Conservation (phyloP, 2,329 filamentous ascomycete genomes). For the Juglanconis juglandina region DNA sequence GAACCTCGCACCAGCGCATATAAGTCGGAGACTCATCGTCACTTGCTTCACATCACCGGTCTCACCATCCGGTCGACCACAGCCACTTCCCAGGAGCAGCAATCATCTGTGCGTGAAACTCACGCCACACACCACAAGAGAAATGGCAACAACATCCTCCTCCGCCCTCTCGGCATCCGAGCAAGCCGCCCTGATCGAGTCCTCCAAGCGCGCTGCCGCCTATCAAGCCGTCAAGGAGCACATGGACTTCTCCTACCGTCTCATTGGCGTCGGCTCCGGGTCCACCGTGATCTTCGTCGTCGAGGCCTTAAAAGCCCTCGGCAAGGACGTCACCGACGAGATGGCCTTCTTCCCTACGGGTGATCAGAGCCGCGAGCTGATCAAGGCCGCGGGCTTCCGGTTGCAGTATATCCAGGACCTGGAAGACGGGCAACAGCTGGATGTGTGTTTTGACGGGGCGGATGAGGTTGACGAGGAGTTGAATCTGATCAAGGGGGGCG, state of each 20-base stretch:
- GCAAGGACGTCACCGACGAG: slow-evolving; percentile 46
- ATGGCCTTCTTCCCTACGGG: slow-evolving; percentile 93
- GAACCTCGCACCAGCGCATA: not conserved
- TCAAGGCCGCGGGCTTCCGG: slow-evolving; percentile 72
- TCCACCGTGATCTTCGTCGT: slow-evolving; percentile 83
- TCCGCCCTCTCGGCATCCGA: slow-evolving; percentile 24
- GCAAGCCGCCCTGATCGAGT: slow-evolving; percentile 52
- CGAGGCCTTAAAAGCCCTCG: slow-evolving; percentile 68
- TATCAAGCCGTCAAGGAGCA: slow-evolving; percentile 71
- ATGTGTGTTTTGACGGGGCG: slow-evolving; percentile 93
- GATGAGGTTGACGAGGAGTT: slow-evolving; percentile 94
- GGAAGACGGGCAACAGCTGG: slow-evolving; percentile 57
- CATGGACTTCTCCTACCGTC: slow-evolving; percentile 59
- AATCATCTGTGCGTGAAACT: not conserved
- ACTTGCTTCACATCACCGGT: not conserved
- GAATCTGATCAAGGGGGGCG: slow-evolving; percentile 97
- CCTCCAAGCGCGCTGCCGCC: slow-evolving; percentile 72
- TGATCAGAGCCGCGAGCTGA: slow-evolving; percentile 83
- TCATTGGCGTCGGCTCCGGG: slow-evolving; percentile 76
- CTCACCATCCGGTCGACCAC: not conserved
- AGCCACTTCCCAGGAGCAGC: not conserved
- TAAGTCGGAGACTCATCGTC: slow-evolving; percentile 7
- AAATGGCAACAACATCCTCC: slow-evolving; percentile 33
- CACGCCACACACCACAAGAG: slow-evolving; percentile 18
- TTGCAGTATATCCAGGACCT: slow-evolving; percentile 76